Evolutionary conservation across 2,329 filamentous ascomycete species (phyloP), one percentile per base, ranked within the genome.

Genomic region (Ceratocystis cacaofunesta): DNA sequence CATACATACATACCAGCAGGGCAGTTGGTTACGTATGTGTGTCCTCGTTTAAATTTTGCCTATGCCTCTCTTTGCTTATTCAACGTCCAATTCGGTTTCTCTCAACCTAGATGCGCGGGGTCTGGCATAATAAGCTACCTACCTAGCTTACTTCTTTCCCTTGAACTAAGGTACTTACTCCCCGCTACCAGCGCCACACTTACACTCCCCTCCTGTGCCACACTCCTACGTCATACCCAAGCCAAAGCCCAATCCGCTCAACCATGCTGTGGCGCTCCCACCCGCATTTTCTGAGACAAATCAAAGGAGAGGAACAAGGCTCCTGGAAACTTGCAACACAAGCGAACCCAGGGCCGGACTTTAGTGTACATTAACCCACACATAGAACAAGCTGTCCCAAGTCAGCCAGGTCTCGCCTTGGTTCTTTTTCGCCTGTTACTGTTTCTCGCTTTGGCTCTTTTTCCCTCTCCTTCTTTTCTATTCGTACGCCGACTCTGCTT

Each of bases 261-360:
- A 48, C 44, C 36, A 1, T 41, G 36, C n/a, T 55, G 61, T 63
- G 61, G 61, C 61, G 61, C 52, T 8, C 52, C 19, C n/a, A 25
- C 8, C 19, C 12, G 8, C 15, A 15, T 32, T 22, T 43, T 30
- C 61, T 63, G 61, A 63, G 61, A 63, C 61, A 63, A 63, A 58
- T 58, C 52, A 36, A 17, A 58, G 58, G 36, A 61, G 58, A 61
- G 5, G 36, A 41, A 46, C 32, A 61, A 44, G 52, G 52, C 52
- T 58, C 22, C 22, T 32, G 52, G 52, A 58, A 36, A 58, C 52
- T 30, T 58, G 52, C 52, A 30, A 58, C 52, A 58, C 52, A 58
- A 58, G 52, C 52, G 52, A 58, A 58, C 30, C 52, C 52, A 32
- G 52, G 12, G 28, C 28, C 19, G 10, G 19, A 25, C 19, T 28